phyloP scores from a whole-genome alignment of 2,329 filamentous ascomycete species.

The Talaromyces sp. region DNA sequence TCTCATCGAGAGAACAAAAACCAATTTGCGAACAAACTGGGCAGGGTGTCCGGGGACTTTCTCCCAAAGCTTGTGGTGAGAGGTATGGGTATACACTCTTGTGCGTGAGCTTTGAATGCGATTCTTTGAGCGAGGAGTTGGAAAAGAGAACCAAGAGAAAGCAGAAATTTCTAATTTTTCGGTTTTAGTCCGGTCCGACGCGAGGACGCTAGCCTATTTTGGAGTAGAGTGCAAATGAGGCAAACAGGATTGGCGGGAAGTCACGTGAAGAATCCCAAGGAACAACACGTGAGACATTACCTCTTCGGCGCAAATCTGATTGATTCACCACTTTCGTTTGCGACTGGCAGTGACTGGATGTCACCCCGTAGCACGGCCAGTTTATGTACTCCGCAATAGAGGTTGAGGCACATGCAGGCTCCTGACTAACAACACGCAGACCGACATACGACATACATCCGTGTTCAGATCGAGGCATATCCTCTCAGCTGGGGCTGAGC shows the following conservation, averaged over 20 bases:
- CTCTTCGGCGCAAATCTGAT: not conserved
- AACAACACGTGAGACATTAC: not conserved
- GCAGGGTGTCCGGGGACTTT: conserved; percentile 98
- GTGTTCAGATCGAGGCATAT: not conserved
- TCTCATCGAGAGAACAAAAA: conserved; percentile 20
- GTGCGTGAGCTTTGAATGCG: conserved; percentile 99
- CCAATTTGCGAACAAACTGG: conserved; percentile 33
- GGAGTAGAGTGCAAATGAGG: conserved; percentile 2
- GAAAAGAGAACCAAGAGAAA: conserved; percentile 37
- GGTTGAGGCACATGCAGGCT: not conserved
- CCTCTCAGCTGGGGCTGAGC: not conserved
- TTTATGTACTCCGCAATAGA: not conserved
- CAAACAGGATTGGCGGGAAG: not conserved
- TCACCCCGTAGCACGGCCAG: not conserved
- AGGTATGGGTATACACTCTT: conserved; percentile 52
- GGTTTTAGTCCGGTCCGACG: not conserved
- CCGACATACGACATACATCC: not conserved
- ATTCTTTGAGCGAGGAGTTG: conserved; percentile 97
- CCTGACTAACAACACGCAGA: not conserved
- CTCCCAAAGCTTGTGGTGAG: conserved; percentile 79
- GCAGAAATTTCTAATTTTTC: not conserved
- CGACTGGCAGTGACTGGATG: too few species aligned
- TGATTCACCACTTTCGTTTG: not conserved
- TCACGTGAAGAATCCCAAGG: not conserved
- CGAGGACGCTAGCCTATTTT: conserved; percentile 1